These are phyloP conservation scores for Cutaneotrichosporon sp. DNA, from an alignment of 1,284 basidiomycete species.

Conservation along the genomic window DNA sequence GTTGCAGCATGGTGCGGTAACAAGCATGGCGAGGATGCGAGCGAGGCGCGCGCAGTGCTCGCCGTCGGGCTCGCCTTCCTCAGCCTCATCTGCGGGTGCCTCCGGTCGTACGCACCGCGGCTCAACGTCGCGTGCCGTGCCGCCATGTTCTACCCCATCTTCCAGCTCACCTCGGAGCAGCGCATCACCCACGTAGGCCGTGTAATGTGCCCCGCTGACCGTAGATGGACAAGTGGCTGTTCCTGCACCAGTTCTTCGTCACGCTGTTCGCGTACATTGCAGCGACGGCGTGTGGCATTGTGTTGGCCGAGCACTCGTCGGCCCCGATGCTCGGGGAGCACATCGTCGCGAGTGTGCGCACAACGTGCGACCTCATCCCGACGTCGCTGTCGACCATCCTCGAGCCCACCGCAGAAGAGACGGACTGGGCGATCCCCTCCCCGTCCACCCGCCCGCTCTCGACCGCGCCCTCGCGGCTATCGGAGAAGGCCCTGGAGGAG, in stretches of 20 bases:
- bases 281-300: conserved; percentile 36
- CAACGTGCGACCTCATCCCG: conserved; percentile 36
- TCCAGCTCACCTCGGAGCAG: conserved; percentile 43
- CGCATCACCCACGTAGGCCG: conserved; percentile 31
- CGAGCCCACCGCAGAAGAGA: conserved; percentile 7
- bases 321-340: conserved; percentile 30
- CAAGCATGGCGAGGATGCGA: conserved; percentile 36
- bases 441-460: neutral
- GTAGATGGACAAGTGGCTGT: conserved; percentile 21
- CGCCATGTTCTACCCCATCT: conserved; percentile 51
- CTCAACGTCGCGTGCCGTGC: conserved; percentile 48
- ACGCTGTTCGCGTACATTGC: conserved; percentile 44
- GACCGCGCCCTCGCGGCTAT: neutral
- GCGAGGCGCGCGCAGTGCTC: conserved; percentile 36
- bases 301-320: conserved; percentile 35
- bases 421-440: neutral
- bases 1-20: conserved; percentile 41
- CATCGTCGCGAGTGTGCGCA: conserved; percentile 27
- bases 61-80: conserved; percentile 44
- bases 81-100: conserved; percentile 45
- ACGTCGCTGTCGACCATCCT: conserved; percentile 36
- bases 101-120: conserved; percentile 41
- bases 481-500: conserved; percentile 7
- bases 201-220: neutral
- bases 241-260: conserved; percentile 47